phyloP scores from a whole-genome alignment of 768 basidiomycete species.

The Crepidotus variabilis region DNA sequence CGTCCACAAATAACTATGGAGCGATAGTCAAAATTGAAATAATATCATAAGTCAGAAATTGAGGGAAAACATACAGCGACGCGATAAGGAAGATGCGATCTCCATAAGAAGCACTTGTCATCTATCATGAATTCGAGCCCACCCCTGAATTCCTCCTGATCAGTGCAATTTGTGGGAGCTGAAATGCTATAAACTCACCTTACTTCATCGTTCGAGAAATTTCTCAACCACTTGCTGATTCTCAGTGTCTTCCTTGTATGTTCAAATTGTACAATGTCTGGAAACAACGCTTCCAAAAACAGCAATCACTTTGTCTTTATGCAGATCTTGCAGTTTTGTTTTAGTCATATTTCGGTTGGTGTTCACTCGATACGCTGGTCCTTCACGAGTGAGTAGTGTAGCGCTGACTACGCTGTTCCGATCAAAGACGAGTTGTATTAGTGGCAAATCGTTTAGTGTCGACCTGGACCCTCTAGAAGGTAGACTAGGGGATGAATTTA shows the following conservation, averaged over 20 bases:
- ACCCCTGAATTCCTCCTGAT: background rate
- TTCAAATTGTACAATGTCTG: conserved; percentile 14
- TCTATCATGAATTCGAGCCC: conserved; percentile 5
- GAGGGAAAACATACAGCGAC: conserved; percentile 15
- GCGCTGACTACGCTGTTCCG: conserved; percentile 14
- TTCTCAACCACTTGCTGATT: conserved; percentile 15
- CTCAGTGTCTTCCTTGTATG: conserved; percentile 13
- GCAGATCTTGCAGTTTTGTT: conserved; percentile 13
- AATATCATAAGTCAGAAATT: background rate
- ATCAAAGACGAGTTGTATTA: conserved; percentile 12
- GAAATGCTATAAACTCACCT: background rate
- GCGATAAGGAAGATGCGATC: conserved; percentile 6
- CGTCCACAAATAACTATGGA: conserved; percentile 10
- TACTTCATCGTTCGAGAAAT: background rate
- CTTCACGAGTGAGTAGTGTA: conserved; percentile 7
- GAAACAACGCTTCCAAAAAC: conserved; percentile 15
- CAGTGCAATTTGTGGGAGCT: background rate
- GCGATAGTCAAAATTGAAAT: background rate
- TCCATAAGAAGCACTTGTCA: conserved; percentile 12
- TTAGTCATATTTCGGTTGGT: conserved; percentile 11
- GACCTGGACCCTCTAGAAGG: conserved; percentile 14
- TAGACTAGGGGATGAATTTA: background rate
- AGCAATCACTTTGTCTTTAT: conserved; percentile 10
- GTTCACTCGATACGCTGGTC: conserved; percentile 11
- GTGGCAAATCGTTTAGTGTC: conserved; percentile 13